Percentiles rank a stretch among this genome's conserved stretches.
phyloP scores from a whole-genome alignment of 805 yeast genomes.

The Crinitomyces ghanaensis region DNA sequence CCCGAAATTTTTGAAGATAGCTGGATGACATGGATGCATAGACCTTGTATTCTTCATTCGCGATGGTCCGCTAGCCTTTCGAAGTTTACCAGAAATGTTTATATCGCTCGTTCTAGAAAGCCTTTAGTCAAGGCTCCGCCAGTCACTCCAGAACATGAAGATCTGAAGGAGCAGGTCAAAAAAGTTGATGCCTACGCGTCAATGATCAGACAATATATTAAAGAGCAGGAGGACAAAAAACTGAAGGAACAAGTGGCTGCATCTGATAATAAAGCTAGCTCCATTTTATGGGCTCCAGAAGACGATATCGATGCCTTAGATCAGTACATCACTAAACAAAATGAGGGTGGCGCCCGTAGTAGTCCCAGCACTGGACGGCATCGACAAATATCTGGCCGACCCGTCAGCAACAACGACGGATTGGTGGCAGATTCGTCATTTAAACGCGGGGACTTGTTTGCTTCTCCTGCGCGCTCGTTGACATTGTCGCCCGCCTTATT shows the following conservation, averaged over 20 bases:
- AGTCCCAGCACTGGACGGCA: no score
- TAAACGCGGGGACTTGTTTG: slow-evolving; percentile 8
- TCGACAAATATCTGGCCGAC: neutral
- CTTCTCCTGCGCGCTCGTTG: slow-evolving; percentile 3
- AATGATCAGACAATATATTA: neutral
- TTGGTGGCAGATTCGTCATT: neutral
- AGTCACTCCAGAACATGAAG: no score
- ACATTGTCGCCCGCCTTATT: slow-evolving; percentile 12
- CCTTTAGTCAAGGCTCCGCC: no score
- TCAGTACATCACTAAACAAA: slow-evolving; percentile 8
- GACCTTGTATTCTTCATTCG: no score
- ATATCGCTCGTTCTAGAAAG: no score
- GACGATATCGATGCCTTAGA: slow-evolving; percentile 12
- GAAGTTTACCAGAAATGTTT: no score
- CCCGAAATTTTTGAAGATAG: no score
- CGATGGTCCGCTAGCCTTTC: no score
- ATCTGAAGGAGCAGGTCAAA: no score
- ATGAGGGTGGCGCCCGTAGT: slow-evolving; percentile 3
- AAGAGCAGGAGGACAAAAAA: neutral
- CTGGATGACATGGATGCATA: no score
- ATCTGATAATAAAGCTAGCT: neutral
- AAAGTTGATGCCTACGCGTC: neutral
- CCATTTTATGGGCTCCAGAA: slow-evolving; percentile 8
- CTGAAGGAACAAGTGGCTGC: neutral
- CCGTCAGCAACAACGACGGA: neutral